Conservation (phyloP, 208 protist species). For the Porcisia deanei region DNA sequence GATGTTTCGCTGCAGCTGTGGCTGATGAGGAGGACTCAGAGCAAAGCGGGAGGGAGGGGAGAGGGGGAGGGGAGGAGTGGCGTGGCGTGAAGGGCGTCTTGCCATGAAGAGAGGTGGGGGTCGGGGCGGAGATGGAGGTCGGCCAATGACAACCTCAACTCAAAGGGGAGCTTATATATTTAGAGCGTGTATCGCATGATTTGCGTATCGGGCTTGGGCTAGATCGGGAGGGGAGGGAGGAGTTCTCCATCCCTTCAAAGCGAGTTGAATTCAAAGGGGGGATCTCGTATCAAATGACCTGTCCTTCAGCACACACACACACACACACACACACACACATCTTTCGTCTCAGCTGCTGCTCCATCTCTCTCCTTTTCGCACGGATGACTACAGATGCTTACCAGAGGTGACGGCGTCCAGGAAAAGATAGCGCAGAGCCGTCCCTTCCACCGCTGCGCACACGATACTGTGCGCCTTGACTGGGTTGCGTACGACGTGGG, state of each 20-base stretch:
- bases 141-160: too few species aligned
- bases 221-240: too few species aligned
- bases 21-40: neutral
- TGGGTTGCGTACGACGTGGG: constrained; percentile 31
- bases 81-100: neutral
- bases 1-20: neutral
- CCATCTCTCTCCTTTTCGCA: neutral
- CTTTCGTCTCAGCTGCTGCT: neutral
- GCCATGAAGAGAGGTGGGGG: too few species aligned
- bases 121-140: too few species aligned
- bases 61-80: neutral
- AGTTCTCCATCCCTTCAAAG: too few species aligned
- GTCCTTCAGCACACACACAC: too few species aligned
- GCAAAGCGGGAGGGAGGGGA: neutral
- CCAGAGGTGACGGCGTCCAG: constrained; percentile 15
- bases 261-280: too few species aligned
- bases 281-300: too few species aligned
- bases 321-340: neutral
- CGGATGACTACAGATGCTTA: neutral
- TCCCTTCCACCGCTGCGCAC: constrained; percentile 41
- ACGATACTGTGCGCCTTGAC: constrained; percentile 33
- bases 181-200: too few species aligned
- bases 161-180: too few species aligned
- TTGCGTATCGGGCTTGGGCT: too few species aligned
- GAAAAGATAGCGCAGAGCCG: constrained; percentile 33